A percentile compares a stretch with the other conserved stretches of the same genome.
Conservation (phyloP, 768 basidiomycete genomes). For the Lanmaoa pseudosensibilis region DNA sequence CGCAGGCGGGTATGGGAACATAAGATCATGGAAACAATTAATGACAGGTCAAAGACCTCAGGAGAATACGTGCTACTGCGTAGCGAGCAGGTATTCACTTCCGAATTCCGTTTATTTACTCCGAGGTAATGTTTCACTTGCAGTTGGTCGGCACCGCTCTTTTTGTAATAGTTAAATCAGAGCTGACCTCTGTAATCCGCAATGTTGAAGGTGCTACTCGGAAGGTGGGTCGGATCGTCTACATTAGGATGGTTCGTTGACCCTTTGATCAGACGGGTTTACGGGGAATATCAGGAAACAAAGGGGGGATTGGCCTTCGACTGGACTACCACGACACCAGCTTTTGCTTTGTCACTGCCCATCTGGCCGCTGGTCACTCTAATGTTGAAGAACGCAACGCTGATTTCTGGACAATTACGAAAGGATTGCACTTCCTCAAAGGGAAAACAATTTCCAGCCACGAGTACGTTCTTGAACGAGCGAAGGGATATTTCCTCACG, state of each 20-base stretch:
- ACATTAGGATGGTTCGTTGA: neutral
- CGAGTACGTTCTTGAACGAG: slow-evolving; percentile 57
- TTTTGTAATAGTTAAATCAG: slow-evolving; percentile 78
- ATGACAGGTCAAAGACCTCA: slow-evolving; percentile 63
- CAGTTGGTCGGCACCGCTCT: slow-evolving; percentile 95
- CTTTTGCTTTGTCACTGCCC: slow-evolving; percentile 94
- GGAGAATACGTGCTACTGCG: slow-evolving; percentile 81
- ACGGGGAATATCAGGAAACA: slow-evolving; percentile 94
- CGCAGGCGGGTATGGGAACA: slow-evolving; percentile 86
- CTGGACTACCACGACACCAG: slow-evolving; percentile 88
- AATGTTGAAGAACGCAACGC: slow-evolving; percentile 89
- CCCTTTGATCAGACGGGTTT: slow-evolving; percentile 65
- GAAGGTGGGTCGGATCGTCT: slow-evolving; percentile 56
- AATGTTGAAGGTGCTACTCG: slow-evolving; percentile 91
- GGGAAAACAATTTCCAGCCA: slow-evolving; percentile 89
- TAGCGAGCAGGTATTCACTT: slow-evolving; percentile 75
- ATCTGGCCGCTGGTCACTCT: slow-evolving; percentile 92
- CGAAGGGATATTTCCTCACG: slow-evolving; percentile 5
- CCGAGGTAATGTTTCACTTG: slow-evolving; percentile 1
- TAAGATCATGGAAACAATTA: slow-evolving; percentile 76
- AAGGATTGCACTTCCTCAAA: slow-evolving; percentile 82
- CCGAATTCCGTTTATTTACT: neutral
- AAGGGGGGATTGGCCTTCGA: slow-evolving; percentile 94
- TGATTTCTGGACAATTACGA: slow-evolving; percentile 86
- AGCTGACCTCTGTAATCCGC: slow-evolving; percentile 74